Conservation (phyloP, 768 basidiomycete species). For the Phaffia australis region DNA sequence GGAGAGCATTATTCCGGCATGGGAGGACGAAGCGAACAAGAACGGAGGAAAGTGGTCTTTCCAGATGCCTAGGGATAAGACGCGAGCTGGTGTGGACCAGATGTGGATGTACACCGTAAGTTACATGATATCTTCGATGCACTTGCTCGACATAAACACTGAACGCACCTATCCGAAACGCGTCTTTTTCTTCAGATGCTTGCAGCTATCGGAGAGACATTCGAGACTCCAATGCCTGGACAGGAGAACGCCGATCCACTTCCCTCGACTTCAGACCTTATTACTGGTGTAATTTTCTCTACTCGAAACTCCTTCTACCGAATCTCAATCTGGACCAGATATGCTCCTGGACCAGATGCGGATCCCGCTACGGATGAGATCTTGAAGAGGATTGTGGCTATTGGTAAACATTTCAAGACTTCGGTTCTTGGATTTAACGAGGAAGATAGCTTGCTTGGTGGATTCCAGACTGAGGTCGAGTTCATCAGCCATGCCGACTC, state of each 20-base stretch:
- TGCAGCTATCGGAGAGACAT: constrained; percentile 97
- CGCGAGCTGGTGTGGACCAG: constrained; percentile 66
- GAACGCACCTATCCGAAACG: neutral
- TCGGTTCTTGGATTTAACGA: constrained; percentile 72
- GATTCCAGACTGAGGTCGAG: constrained; percentile 89
- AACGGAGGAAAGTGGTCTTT: constrained; percentile 98
- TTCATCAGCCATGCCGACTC: constrained; percentile 90
- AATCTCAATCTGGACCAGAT: constrained; percentile 92
- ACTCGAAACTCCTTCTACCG: constrained; percentile 92
- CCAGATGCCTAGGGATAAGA: constrained; percentile 93
- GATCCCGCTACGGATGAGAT: constrained; percentile 48
- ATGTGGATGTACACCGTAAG: constrained; percentile 97
- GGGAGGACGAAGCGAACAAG: constrained; percentile 96
- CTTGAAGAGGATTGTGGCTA: constrained; percentile 66
- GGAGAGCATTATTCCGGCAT: constrained; percentile 93
- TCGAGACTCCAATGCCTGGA: constrained; percentile 62
- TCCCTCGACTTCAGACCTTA: constrained; percentile 45
- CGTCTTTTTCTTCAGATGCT: constrained; percentile 60
- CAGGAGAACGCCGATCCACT: constrained; percentile 34
- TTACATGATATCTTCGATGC: constrained; percentile 4
- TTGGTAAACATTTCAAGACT: constrained; percentile 85
- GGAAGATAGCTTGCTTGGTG: constrained; percentile 57
- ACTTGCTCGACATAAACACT: neutral
- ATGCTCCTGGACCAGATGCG: constrained; percentile 33
- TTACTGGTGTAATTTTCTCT: constrained; percentile 89